phyloP scores from a whole-genome alignment of 169 alveolate species.

The Hammondia hammondi region DNA sequence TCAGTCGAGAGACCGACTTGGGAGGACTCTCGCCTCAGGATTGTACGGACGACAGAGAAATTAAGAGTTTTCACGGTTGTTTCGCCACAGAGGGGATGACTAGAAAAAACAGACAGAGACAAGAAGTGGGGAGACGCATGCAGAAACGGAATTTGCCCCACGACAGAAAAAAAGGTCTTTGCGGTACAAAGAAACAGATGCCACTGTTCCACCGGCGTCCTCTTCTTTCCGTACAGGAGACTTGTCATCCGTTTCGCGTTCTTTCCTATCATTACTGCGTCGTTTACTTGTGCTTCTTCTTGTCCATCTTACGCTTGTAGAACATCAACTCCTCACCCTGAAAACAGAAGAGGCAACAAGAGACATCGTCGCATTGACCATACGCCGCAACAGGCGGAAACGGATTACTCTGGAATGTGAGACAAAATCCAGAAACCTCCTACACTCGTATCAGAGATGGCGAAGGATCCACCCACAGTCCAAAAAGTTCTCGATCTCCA shows the following conservation, averaged over 20 bases:
- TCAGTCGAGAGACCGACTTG: too few species aligned
- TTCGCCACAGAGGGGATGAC: background rate
- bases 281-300: conserved; percentile 90
- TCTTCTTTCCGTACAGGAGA: background rate
- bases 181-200: background rate
- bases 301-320: conserved; percentile 96
- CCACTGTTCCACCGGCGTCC: background rate
- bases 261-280: too few species aligned
- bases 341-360: background rate
- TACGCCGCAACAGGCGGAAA: background rate
- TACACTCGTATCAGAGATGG: too few species aligned
- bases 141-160: background rate
- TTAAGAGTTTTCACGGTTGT: background rate
- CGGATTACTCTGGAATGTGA: background rate
- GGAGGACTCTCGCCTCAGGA: too few species aligned
- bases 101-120: background rate
- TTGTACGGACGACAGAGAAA: background rate
- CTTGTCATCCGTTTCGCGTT: too few species aligned
- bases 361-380: background rate
- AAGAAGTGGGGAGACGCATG: background rate
- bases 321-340: conserved; percentile 94
- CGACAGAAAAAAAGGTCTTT: background rate
- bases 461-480: too few species aligned
- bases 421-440: too few species aligned
- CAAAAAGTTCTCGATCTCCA: too few species aligned